A percentile compares a stretch with the other conserved stretches of the same genome.
phyloP scores from a whole-genome alignment of 257 asterid genomes.

The Fraxinus americana region DNA sequence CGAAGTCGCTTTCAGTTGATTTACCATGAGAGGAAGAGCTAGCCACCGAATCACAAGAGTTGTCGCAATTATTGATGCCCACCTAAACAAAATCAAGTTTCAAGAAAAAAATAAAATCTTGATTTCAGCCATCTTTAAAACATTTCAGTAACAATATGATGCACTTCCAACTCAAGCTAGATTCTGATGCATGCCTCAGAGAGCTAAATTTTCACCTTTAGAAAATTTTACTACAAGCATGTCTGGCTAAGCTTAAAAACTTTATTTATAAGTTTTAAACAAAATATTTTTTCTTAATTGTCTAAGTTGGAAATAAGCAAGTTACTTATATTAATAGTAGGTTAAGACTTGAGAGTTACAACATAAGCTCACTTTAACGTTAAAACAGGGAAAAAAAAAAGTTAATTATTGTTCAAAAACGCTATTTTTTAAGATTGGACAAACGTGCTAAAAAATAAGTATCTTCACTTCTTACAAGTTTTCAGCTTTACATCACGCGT shows the following conservation, averaged over 20 bases:
- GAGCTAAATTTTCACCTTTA: neutral
- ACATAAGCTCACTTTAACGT: neutral
- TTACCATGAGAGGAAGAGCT: slow-evolving; percentile 67
- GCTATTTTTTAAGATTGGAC: neutral
- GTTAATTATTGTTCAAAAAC: neutral
- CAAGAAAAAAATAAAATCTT: slow-evolving; percentile 1
- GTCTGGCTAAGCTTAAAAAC: neutral
- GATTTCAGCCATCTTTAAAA: slow-evolving; percentile 6
- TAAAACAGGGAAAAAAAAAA: too few species aligned
- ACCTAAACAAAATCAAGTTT: slow-evolving; percentile 56
- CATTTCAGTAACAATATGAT: slow-evolving; percentile 13
- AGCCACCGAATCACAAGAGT: slow-evolving; percentile 62
- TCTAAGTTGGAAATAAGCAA: neutral
- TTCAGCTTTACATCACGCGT: neutral
- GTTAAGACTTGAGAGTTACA: neutral
- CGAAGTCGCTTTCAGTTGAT: slow-evolving; percentile 78
- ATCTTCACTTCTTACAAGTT: neutral
- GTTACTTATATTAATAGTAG: neutral
- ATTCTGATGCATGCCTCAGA: neutral
- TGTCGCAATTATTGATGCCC: slow-evolving; percentile 71
- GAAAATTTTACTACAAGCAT: neutral
- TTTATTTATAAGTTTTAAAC: neutral
- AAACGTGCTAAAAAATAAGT: neutral
- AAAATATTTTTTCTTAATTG: neutral
- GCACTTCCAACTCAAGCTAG: slow-evolving; percentile 9